Base-by-base conservation (phyloP, 768 basidiomycete species). In the Kwoniella sp. region DNA sequence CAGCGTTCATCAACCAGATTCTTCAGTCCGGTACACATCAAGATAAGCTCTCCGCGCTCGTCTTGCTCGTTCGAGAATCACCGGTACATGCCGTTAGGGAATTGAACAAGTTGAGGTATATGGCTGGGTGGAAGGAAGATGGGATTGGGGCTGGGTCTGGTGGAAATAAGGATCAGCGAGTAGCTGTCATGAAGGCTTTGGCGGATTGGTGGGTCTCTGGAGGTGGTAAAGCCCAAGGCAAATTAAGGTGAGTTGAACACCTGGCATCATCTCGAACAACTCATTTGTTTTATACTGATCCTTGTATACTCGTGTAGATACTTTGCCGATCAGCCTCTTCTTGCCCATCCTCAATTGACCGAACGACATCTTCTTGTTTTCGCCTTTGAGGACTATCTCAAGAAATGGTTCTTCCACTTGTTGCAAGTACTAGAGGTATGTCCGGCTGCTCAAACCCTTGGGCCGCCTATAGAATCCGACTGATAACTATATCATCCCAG, bases 341-440 rank as follows among this genome's bases (percentile, higher is more conserved):
- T 82, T 1, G 69, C 74, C 1, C 88, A 88, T 76, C 84, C 86
- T 0, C 80, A 81, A 19, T 83, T 86, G 27, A 87, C 88, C 0
- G 90, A 94, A 60, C 83, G 86, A 55, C 86, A 90, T 76, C 80
- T 97, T 0, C 71, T 93, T 5, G 62, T 88, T 2, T 98, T 90
- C 88, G 89, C 88, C 65, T 98, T 96, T 78, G 96, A 99, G 79
- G 95, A 98, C 72, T 97, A 92, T 90, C 78, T 97, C 54, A 99
- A 99, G 81, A 93, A 92, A 68, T 98, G 89, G 79, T 97, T 96
- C 82, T 98, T 95, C 81, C 88, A 88, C 1, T 80, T 96, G 40
- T 85, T 98, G 2, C 91, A 95, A 77, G 86, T 90, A 40, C 86
- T 97, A 19, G 95, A 99, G 85, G 91, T 90, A 46, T 48, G 83